Evolutionary conservation across 306 rosid genomes (phyloP).

Genomic region (Herpetospermum pedunculosum): DNA sequence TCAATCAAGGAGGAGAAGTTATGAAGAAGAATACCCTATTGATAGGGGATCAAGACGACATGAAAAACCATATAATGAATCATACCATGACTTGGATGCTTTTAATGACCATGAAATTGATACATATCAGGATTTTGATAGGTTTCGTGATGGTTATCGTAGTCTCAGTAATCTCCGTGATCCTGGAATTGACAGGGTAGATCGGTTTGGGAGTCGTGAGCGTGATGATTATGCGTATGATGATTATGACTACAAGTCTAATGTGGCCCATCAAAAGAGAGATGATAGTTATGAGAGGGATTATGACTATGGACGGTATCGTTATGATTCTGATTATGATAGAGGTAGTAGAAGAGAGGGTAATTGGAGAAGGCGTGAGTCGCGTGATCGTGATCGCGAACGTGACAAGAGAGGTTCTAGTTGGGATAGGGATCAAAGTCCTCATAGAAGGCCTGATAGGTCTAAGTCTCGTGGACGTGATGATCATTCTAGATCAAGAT

Average conservation of each 20-base stretch:
- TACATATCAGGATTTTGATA: slow-evolving; percentile 50
- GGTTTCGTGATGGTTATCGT: slow-evolving; percentile 61
- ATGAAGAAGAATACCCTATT: slow-evolving; percentile 57
- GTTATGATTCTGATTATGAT: slow-evolving; percentile 95
- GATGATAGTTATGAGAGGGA: slow-evolving; percentile 84
- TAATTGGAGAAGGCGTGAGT: slow-evolving; percentile 62
- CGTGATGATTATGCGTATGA: slow-evolving; percentile 65
- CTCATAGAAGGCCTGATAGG: slow-evolving; percentile 49
- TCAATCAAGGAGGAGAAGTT: slow-evolving; percentile 70
- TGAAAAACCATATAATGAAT: slow-evolving; percentile 49
- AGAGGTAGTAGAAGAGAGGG: slow-evolving; percentile 67
- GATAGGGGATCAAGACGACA: slow-evolving; percentile 71
- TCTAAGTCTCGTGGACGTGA: slow-evolving; percentile 77
- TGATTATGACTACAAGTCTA: slow-evolving; percentile 69
- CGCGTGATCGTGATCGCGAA: slow-evolving; percentile 63
- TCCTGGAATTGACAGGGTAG: slow-evolving; percentile 53
- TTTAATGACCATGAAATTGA: slow-evolving; percentile 51
- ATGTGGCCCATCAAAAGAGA: slow-evolving; percentile 46
- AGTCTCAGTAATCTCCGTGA: slow-evolving; percentile 48
- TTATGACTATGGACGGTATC: slow-evolving; percentile 49
- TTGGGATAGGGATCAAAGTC: slow-evolving; percentile 69
- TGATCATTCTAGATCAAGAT: slow-evolving; percentile 66
- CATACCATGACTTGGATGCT: slow-evolving; percentile 56
- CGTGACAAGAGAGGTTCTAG: slow-evolving; percentile 56
- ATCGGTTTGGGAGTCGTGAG: slow-evolving; percentile 55